Percentiles rank a stretch among this genome's conserved stretches.
Evolutionary conservation across 768 basidiomycete genomes (phyloP).

Genomic region (Rhodosporidiobolus sp.): DNA sequence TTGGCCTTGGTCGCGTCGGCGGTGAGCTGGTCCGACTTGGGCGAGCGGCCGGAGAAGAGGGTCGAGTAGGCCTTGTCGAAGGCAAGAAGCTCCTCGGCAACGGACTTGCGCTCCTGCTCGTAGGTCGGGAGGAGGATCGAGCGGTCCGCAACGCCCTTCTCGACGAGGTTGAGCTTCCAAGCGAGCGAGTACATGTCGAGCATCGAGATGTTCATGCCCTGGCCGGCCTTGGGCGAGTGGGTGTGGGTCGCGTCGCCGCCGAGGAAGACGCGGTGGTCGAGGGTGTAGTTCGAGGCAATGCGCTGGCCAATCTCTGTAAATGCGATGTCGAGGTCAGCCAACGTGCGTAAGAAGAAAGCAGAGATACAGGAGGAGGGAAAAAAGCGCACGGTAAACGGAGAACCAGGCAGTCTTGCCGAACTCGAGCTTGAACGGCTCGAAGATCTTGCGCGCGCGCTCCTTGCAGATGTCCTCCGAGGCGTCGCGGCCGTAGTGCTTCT

Average conservation of each 20-base stretch:
- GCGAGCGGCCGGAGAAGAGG: constrained; percentile 43
- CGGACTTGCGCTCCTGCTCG: constrained; percentile 42
- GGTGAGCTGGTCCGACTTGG: constrained; percentile 39
- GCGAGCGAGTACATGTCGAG: constrained; percentile 45
- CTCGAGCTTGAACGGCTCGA: constrained; percentile 43
- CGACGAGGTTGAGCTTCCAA: constrained; percentile 47
- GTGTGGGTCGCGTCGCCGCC: constrained; percentile 45
- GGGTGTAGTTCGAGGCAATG: constrained; percentile 44
- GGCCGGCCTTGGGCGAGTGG: constrained; percentile 46
- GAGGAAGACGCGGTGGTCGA: constrained; percentile 45
- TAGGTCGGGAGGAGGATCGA: constrained; percentile 43
- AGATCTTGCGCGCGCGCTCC: constrained; percentile 44
- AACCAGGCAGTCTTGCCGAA: constrained; percentile 46
- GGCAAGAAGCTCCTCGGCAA: constrained; percentile 43
- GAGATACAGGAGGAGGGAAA: background rate
- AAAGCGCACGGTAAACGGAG: constrained; percentile 42
- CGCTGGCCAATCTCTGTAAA: constrained; percentile 44
- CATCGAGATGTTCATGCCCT: constrained; percentile 49
- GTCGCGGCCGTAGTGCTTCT: constrained; percentile 37
- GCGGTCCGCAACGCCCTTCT: constrained; percentile 43
- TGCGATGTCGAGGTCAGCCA: background rate
- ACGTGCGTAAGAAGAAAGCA: too few relatives aligned
- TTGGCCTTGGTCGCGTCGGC: constrained; percentile 36
- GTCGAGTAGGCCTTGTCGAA: constrained; percentile 45
- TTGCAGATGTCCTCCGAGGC: constrained; percentile 44